Base-by-base conservation (phyloP, 257 asterid species). In the Solanum paucissectum region DNA sequence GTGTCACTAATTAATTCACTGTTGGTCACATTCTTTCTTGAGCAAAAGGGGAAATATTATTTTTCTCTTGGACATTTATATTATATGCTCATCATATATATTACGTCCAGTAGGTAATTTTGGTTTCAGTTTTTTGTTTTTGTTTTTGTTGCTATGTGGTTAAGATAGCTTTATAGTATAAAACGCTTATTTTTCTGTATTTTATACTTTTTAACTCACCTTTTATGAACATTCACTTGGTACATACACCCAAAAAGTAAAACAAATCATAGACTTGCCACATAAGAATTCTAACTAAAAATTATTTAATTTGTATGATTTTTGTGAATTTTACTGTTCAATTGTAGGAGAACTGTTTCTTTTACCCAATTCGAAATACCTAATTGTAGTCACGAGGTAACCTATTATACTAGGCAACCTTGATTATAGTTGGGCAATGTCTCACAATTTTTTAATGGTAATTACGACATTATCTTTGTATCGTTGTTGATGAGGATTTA, bases 331-430 rank as follows among this genome's bases (percentile, higher is more conserved):
- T 21, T 21, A 58, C 5, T 3, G 62, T 6, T 18, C 12, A 7
- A 7, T 3, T 3, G 12, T 18, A 3, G 4, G 2, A 0, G 9
- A 55, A 3, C 9, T 1, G 29, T 6, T 18, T 2, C 18, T 29
- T 29, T 2, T 0, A 20, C 25, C 66, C 12, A 3, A 7, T 1
- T 2, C 0, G 23, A 6, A 2, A 18, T 7, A 18, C n/a, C 10
- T 2, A 2, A 2, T 52, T 7, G 14, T 49, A 0, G 8, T 14
- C 60, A 5, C 9, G 5, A 16, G 8, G 7, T 49, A 14, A 49
- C 8, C 60, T 49, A 2, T 13, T 2, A 49, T 49, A 14, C 58
- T 5, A 5, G 60, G 21, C 21, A 14, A 0, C 60, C 8, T 49
- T 14, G 21, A 14, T 5, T 49, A 49, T 49, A 14, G 58, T 5